Conservation (phyloP, 2,329 filamentous ascomycete species). For the Fusarium heterosporum region DNA sequence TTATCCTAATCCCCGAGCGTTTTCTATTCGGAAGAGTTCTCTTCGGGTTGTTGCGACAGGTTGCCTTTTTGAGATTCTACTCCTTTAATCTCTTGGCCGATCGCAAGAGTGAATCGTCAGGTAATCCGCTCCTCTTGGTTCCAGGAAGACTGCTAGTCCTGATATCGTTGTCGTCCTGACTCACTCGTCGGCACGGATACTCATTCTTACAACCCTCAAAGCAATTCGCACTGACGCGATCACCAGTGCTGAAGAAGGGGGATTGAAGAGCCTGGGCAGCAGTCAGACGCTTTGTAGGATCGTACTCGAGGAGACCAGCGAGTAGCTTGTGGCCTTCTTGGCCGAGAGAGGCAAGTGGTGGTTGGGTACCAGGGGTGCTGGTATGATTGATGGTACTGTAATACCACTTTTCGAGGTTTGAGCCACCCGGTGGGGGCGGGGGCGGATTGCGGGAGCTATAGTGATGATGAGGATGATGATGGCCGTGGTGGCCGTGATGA, state of each 20-base stretch:
- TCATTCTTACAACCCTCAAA: constrained; percentile 90
- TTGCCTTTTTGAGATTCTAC: constrained; percentile 20
- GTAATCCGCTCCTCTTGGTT: constrained; percentile 87
- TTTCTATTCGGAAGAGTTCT: not conserved
- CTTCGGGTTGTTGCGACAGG: not conserved
- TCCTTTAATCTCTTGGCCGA: constrained; percentile 74
- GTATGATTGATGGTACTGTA: constrained; percentile 74
- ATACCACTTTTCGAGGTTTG: constrained; percentile 83
- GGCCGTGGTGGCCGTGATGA: constrained; percentile 55
- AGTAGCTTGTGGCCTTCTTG: constrained; percentile 85
- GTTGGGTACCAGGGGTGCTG: constrained; percentile 51
- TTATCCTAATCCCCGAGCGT: not conserved
- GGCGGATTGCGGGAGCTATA: constrained; percentile 55
- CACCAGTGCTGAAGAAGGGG: constrained; percentile 84
- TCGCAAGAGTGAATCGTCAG: constrained; percentile 79
- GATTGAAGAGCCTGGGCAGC: constrained; percentile 91
- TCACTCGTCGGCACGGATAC: constrained; percentile 91
- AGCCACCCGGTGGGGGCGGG: constrained; percentile 48
- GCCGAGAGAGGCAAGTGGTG: constrained; percentile 70
- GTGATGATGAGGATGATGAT: constrained; percentile 60
- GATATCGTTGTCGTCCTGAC: constrained; percentile 95
- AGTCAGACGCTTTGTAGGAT: constrained; percentile 87
- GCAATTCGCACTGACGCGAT: constrained; percentile 81
- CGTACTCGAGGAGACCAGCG: constrained; percentile 87
- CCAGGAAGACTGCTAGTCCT: constrained; percentile 89